Evolutionary conservation across 176 grass and related monocot species (phyloP), one percentile per base, ranked within the genome.

Genomic region (Cenchrus purpureus): DNA sequence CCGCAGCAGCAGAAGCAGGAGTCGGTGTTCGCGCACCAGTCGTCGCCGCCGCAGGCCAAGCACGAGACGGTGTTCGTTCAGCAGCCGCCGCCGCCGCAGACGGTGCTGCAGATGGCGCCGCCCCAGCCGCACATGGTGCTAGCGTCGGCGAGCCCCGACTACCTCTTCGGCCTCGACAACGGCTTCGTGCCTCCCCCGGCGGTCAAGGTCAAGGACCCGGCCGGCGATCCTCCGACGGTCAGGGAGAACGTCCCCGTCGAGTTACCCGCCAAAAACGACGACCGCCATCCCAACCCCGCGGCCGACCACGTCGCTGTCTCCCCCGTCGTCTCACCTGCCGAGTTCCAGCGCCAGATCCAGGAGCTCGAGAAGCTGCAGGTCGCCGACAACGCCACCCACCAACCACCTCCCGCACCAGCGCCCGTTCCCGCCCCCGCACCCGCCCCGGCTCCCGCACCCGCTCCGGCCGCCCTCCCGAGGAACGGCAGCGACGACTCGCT

Each of bases 401-500:
- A 80, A 17, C 29, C 57, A 37, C 72, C 63, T 51, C 69, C 82
- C 56, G 15, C 54, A 4, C 34, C 76, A 22, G 52, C 84, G 43
- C 32, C 80, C 5, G 65, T 84, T 4, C 71, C 60, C 5, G 71
- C 63, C 7, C 77, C 59, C n/a, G 62, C 40, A 0, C 49, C 87
- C 5, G 17, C 74, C 6, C 75, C 46, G 15, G 57, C 87, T 4
- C 76, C 59, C 19, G 32, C 65, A 10, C 82, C 73, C 42, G 4
- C 61, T 31, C 15, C 8, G 72, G 65, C 81, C 4, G 14, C 85
- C 20, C 77, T 95, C 16, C 65, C 87, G 6, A 88, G 84, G 50
- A 99, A 90, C 56, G 90, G 84, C 56, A 96, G 82, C 81, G 88
- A 94, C 6, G 97, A 99, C 66, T 86, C 90, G 71, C 91, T 99